Evolutionary conservation across 163 green algal genomes (phyloP), one percentile per base, ranked within the genome.

Genomic region (Prototheca wickerhamii): DNA sequence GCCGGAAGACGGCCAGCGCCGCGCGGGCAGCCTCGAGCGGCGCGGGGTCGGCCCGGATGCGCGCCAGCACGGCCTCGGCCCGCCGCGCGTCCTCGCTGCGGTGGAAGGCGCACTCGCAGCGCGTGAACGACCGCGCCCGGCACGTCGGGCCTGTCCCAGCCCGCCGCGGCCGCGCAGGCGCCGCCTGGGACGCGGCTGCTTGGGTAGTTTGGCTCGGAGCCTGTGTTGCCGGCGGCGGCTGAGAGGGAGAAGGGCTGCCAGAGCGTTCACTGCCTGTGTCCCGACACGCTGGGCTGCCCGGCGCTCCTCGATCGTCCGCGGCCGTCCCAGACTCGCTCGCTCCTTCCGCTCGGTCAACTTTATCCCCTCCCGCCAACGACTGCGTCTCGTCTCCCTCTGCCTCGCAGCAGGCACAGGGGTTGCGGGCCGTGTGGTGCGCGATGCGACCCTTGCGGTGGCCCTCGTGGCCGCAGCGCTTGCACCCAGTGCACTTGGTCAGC

Each of bases 81-180:
- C 58, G 40, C 3, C 68, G 68, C 49, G 69, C 61, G 1, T 31
- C 49, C 37, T 63, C 68, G 3, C 54, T 49, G 4, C 62, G 61
- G 58, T 75, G 68, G 61, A 75, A 75, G 20, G 68, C 61, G 58
- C 68, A 75, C 20, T 33, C 6, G 50, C 68, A 75, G n/a, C 25
- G 59, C 40, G 17, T 37, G 21, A 35, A 53, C 0, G 30, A 12
- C 2, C 25, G 21, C 30, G 30, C 52, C 20, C 20, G 20, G 52
- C 66, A 73, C 37, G 10, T 15, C 37, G n/a, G n/a, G n/a, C n/a
- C n/a, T n/a, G n/a, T n/a, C n/a, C n/a, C n/a, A n/a, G n/a, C n/a
- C n/a, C n/a, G n/a, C n/a, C n/a, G n/a, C n/a, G n/a, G n/a, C n/a
- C n/a, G n/a, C n/a, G n/a, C n/a, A n/a, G n/a, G n/a, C n/a, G n/a